A percentile compares a stretch with the other conserved stretches of the same genome.
Evolutionary conservation across 371 early-diverging fungal genomes (phyloP).

Genomic region (Mortierella sp.): DNA sequence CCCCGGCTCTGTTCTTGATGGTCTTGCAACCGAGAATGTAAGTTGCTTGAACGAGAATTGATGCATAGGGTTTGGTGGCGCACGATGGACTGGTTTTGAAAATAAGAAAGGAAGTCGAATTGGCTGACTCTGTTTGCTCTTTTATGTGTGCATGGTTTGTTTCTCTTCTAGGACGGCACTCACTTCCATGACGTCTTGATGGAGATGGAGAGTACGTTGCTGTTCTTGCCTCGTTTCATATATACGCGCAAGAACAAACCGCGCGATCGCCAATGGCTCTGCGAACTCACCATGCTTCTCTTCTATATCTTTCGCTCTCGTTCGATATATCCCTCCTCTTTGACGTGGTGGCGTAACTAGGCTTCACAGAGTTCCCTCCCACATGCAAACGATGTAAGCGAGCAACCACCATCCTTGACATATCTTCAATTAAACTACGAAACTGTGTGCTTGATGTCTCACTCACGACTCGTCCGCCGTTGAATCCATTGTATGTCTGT

Average conservation of each 20-base stretch:
- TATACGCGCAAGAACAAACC: neutral
- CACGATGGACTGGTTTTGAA: neutral
- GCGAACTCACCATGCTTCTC: neutral
- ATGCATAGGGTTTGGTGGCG: constrained; percentile 5
- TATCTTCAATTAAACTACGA: neutral
- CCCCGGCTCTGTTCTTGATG: constrained; percentile 60
- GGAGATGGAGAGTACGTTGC: constrained; percentile 51
- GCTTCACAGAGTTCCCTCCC: constrained; percentile 44
- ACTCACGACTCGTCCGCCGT: neutral
- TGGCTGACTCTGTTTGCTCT: neutral
- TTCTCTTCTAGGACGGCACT: constrained; percentile 29
- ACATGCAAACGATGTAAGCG: constrained; percentile 52
- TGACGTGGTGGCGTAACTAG: constrained; percentile 15
- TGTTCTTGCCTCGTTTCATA: neutral
- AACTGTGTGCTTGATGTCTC: neutral
- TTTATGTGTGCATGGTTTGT: neutral
- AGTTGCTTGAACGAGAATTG: neutral
- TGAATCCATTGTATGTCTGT: neutral
- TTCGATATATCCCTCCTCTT: neutral
- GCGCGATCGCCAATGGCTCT: neutral
- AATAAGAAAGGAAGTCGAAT: constrained; percentile 49
- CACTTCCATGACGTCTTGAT: constrained; percentile 42
- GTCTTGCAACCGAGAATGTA: constrained; percentile 19
- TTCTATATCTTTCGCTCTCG: neutral
- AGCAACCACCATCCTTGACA: neutral